Conservation (phyloP, 2,329 filamentous ascomycete genomes). For the Ophiostoma quercus region DNA sequence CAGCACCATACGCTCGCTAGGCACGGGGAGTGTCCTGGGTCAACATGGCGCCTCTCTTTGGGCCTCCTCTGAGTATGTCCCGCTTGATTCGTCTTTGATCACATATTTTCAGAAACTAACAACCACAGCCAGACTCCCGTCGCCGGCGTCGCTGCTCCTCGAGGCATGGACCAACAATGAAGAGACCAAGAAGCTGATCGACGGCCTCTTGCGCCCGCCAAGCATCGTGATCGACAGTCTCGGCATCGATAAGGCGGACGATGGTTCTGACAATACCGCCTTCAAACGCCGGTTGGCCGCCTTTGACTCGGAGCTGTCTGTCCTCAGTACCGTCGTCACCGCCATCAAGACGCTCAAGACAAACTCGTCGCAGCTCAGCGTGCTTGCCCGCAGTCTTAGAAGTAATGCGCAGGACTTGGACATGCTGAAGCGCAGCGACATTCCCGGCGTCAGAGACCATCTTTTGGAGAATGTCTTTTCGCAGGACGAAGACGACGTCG, state of each 20-base stretch:
- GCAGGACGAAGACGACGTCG: conserved; percentile 19
- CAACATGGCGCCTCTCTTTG: conserved; percentile 25
- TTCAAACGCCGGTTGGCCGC: conserved; percentile 15
- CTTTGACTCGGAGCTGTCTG: conserved; percentile 25
- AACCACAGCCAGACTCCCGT: conserved; percentile 22
- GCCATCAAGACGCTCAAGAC: conserved; percentile 23
- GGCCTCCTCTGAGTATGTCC: conserved; percentile 21
- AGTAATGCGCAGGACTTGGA: conserved; percentile 14
- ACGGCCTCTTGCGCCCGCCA: conserved; percentile 17
- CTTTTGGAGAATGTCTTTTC: conserved; percentile 22
- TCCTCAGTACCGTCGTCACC: conserved; percentile 23
- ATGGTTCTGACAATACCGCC: background rate
- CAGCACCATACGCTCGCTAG: background rate
- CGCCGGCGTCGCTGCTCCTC: conserved; percentile 22
- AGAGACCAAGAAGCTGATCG: conserved; percentile 20
- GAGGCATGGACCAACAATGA: conserved; percentile 26
- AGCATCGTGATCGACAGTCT: background rate
- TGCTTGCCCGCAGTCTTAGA: background rate
- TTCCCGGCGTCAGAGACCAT: background rate
- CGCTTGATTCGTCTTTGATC: background rate
- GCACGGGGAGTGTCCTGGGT: background rate
- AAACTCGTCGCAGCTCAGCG: conserved; percentile 16
- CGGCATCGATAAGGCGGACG: background rate
- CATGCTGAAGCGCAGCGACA: background rate
- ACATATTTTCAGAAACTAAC: background rate